Base-by-base conservation (phyloP, 2,329 filamentous ascomycete species). In the Colletotrichum sidae region DNA sequence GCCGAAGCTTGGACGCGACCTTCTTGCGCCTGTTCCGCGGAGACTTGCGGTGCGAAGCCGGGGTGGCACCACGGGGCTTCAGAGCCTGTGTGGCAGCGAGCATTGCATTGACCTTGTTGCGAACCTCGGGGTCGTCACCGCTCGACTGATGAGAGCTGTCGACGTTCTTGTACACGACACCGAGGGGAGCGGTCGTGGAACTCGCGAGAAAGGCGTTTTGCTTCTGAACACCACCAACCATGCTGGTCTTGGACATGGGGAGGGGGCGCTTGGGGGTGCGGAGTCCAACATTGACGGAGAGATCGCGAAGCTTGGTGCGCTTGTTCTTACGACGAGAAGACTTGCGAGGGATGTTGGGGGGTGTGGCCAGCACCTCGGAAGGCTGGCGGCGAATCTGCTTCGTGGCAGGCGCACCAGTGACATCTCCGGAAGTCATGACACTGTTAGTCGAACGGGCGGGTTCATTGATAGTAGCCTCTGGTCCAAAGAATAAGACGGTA, bases 31-130 rank as follows among this genome's bases (percentile, higher is more conserved):
- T 69, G 55, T 73, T 72, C 1, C 74, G 72, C 11, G 72, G 70
- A 35, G 74, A 63, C 50, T 73, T 75, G 13, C 72, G 70, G 34
- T 25, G 25, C 25, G 60, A 49, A 4, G 38, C 41, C 56, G 69
- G 67, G 25, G 37, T 60, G 34, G 56, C 51, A 3, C 67, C 58
- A n/a, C 68, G 59, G 34, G 77, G 73, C 60, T 79, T 80, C 6
- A 79, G 67, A 11, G 72, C 70, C 39, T 77, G 64, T 2, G 73
- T 77, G 6, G 77, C 76, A 10, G 77, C 74, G 33, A 80, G 67
- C 77, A 80, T 80, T 11, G 73, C 74, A 5, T 60, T 57, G 10
- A 78, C 67, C 61, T 80, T 80, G n/a, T 73, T 60, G 34, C 73
- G 72, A 37, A 80, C 25, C 25, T 72, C 34, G 74, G 70, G 4